Conservation (phyloP, 192 early-diverging fungal species). For the Mortierella alpina region DNA sequence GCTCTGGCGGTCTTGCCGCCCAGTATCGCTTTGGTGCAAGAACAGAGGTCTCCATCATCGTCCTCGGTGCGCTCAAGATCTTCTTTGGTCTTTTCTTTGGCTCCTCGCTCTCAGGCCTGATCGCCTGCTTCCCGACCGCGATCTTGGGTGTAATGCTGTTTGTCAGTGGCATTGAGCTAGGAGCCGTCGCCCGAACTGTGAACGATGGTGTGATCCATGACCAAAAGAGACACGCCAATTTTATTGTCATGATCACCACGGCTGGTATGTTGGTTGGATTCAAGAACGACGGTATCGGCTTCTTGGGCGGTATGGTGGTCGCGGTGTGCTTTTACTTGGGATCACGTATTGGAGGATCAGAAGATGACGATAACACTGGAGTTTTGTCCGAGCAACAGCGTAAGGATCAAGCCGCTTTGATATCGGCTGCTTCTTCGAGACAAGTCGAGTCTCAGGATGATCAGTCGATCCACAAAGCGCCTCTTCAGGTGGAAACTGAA, state of each 20-base stretch:
- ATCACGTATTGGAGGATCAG: conserved; percentile 7
- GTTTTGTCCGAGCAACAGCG: conserved; percentile 10
- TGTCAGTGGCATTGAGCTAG: conserved; percentile 83
- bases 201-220: conserved; percentile 60
- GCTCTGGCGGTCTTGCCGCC: conserved; percentile 92
- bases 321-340: conserved; percentile 34
- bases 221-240: conserved; percentile 63
- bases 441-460: not conserved
- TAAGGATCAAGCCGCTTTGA: not conserved
- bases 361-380: conserved; percentile 38
- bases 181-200: conserved; percentile 64
- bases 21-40: conserved; percentile 95
- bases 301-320: conserved; percentile 69
- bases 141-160: conserved; percentile 91
- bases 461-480: conserved; percentile 17
- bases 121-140: conserved; percentile 79
- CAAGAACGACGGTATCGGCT: conserved; percentile 86
- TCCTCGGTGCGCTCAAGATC: conserved; percentile 84
- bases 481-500: conserved; percentile 9
- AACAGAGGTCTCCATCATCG: conserved; percentile 79
- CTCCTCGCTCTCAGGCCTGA: conserved; percentile 76
- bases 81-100: conserved; percentile 86
- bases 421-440: not conserved
- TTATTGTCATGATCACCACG: conserved; percentile 78
- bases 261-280: conserved; percentile 78